Evolutionary conservation across 2,329 filamentous ascomycete genomes (phyloP), one percentile per base, ranked within the genome.

Genomic region (Pseudocercospora vitis): DNA sequence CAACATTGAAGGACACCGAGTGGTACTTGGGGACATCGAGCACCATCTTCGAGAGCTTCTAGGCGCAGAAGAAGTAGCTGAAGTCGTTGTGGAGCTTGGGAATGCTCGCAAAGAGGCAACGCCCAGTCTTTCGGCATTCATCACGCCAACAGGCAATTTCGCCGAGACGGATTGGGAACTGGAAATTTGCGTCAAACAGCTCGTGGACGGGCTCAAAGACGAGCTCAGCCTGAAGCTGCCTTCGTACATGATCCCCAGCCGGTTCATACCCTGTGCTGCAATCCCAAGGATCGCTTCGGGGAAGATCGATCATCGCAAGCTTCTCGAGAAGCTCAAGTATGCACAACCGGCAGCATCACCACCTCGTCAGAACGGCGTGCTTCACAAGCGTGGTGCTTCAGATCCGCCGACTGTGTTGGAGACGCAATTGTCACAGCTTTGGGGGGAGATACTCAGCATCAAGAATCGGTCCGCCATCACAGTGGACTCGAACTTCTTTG

Each of bases 11-110:
- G 89, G 89, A 0, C 86, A 90, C 59, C 76, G 87, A 35, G 83
- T 95, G 28, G 88, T 94, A 65, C 78, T 89, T 8, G 80, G 81
- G 1, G 89, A 92, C 63, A 85, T 94, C 44, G 86, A 83, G 53
- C 79, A 79, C 11, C 74, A 78, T 18, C 70, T 90, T 4, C 35
- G 37, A 12, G 37, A 42, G 3, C 37, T 42, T 21, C 37, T 48
- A 16, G 14, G 19, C 12, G 11, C 19, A 21, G 33, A 39, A n/a
- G 48, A 37, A 21, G 33, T 40, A 9, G 4, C 21, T 5, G 48
- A 50, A 50, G 48, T 37, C 3, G 23, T 40, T 8, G 48, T 40
- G 12, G 48, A 50, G 16, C 21, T 42, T 12, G 21, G 12, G n/a
- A 42, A 4, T 4, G 37, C 37, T 14, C 16, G n/a, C 7, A 21